Conservation (phyloP, 1,284 basidiomycete genomes). For the Baeospora myosura region DNA sequence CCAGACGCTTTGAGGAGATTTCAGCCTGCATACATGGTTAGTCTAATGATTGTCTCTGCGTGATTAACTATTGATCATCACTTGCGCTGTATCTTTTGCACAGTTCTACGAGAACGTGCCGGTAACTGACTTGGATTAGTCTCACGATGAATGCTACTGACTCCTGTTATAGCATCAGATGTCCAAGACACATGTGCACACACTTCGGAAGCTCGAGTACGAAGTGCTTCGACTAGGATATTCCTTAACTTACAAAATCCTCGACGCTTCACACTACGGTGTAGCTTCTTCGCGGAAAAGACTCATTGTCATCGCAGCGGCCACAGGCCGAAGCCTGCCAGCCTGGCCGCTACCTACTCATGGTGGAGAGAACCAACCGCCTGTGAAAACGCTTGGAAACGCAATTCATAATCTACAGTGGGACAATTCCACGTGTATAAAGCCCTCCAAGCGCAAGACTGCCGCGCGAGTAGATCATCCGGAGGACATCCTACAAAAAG, state of each 20-base stretch:
- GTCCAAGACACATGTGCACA: background rate
- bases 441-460: too few relatives aligned
- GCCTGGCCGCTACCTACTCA: background rate
- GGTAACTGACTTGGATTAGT: background rate
- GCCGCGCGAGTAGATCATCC: background rate
- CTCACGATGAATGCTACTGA: background rate
- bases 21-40: background rate
- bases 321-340: background rate
- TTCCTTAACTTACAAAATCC: background rate
- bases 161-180: background rate
- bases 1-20: background rate
- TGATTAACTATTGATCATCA: background rate
- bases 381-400: background rate
- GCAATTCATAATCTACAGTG: background rate
- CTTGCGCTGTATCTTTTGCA: background rate
- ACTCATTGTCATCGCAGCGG: background rate
- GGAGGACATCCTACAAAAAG: background rate
- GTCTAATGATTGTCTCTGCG: too few relatives aligned
- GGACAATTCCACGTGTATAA: background rate
- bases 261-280: background rate
- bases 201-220: background rate
- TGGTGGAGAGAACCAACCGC: too few relatives aligned
- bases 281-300: background rate
- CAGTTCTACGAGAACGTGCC: too few relatives aligned
- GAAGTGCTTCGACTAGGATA: background rate